Evolutionary conservation across 2,329 filamentous ascomycete genomes (phyloP).

Genomic region (Aspergillus vadensis): DNA sequence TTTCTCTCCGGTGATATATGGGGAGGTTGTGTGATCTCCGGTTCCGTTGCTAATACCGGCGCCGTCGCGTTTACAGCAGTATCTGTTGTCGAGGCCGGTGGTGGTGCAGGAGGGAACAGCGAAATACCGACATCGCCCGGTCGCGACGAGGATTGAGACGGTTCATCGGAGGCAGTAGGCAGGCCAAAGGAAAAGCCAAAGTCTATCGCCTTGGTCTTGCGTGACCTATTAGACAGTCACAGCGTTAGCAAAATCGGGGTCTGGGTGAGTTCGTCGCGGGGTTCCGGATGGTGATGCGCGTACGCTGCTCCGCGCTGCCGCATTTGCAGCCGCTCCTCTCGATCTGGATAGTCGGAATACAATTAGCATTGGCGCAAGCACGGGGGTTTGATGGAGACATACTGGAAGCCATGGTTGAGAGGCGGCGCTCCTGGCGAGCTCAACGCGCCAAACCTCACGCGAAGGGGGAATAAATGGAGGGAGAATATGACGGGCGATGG

Average conservation of each 20-base stretch:
- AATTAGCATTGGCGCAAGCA: conserved; percentile 5
- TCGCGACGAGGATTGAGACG: conserved; percentile 30
- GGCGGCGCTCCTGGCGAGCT: conserved; percentile 32
- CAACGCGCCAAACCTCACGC: conserved; percentile 33
- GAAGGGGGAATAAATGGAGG: background rate
- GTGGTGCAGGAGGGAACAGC: conserved; percentile 22
- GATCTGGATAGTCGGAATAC: conserved; percentile 38
- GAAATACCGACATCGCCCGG: conserved; percentile 23
- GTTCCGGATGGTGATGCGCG: conserved; percentile 31
- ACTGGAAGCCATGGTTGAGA: conserved; percentile 44
- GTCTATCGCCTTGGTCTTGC: conserved; percentile 50
- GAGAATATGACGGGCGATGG: conserved; percentile 9
- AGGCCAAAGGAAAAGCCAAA: conserved; percentile 55
- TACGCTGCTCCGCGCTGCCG: conserved; percentile 61
- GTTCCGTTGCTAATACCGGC: conserved; percentile 10
- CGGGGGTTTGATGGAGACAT: conserved; percentile 17
- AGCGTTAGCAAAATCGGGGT: conserved; percentile 25
- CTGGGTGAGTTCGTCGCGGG: conserved; percentile 22
- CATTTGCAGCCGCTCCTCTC: conserved; percentile 58
- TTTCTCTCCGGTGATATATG: conserved; percentile 20
- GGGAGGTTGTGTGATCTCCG: conserved; percentile 13
- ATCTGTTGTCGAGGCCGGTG: conserved; percentile 21
- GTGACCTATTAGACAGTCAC: conserved; percentile 41
- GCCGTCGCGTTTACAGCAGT: conserved; percentile 10
- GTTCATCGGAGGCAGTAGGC: conserved; percentile 20